Percentiles rank a stretch among this genome's conserved stretches.
Evolutionary conservation across 2,329 filamentous ascomycete genomes (phyloP).

Genomic region (Alternaria metachromatica): DNA sequence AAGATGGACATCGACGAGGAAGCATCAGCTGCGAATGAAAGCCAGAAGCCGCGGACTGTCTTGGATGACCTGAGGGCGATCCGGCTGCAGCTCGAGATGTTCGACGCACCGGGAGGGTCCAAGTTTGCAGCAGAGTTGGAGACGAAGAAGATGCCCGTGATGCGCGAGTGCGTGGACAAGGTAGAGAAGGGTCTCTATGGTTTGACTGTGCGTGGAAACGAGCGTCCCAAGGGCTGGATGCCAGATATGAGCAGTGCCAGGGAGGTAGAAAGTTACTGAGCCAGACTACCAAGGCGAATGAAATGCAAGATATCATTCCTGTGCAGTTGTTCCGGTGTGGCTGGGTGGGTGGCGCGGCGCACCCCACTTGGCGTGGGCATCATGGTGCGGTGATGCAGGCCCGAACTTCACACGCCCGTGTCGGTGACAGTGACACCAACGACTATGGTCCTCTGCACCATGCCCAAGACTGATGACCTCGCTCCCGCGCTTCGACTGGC

Average conservation of each 20-base stretch:
- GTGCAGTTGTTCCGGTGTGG: slow-evolving; percentile 21
- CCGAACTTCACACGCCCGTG: slow-evolving; percentile 25
- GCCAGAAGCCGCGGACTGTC: slow-evolving; percentile 63
- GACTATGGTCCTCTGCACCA: slow-evolving; percentile 27
- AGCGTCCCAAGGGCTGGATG: slow-evolving; percentile 90
- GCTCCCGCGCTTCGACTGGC: slow-evolving; percentile 30
- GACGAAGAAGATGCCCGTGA: slow-evolving; percentile 79
- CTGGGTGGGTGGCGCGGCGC: slow-evolving; percentile 12
- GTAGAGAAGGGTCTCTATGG: slow-evolving; percentile 92
- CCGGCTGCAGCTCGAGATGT: slow-evolving; percentile 75
- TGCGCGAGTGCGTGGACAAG: slow-evolving; percentile 89
- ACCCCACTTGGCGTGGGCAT: slow-evolving; percentile 24
- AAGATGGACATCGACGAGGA: slow-evolving; percentile 47
- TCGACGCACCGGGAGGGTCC: slow-evolving; percentile 64
- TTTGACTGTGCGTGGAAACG: slow-evolving; percentile 82
- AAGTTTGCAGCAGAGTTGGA: slow-evolving; percentile 68
- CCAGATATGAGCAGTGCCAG: slow-evolving; percentile 69
- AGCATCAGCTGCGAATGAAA: slow-evolving; percentile 22
- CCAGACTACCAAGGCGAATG: not conserved
- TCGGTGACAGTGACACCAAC: slow-evolving; percentile 17
- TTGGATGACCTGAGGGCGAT: slow-evolving; percentile 82
- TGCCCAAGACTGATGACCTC: slow-evolving; percentile 27
- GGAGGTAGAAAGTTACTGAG: slow-evolving; percentile 51
- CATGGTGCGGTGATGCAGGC: slow-evolving; percentile 16
- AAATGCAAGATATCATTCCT: not conserved